phyloP scores from a whole-genome alignment of 805 yeast genomes.

The Ogataea neopini region DNA sequence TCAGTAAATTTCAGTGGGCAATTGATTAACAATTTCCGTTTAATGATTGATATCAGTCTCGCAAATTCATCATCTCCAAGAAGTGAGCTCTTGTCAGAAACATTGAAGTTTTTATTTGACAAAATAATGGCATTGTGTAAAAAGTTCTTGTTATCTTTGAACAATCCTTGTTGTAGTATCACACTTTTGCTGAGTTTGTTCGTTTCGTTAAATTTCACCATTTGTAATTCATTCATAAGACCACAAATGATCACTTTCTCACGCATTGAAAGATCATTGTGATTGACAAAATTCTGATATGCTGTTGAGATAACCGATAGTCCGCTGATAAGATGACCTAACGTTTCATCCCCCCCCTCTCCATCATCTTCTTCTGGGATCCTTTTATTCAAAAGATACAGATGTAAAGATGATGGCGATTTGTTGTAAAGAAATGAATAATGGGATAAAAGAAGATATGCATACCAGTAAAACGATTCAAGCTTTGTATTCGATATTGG shows the following conservation, averaged over 20 bases:
- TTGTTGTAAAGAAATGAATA: slow-evolving; percentile 42
- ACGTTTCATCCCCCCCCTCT: slow-evolving; percentile 10
- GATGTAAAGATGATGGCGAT: slow-evolving; percentile 42
- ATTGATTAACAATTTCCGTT: slow-evolving; percentile 49
- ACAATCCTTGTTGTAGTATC: slow-evolving; percentile 28
- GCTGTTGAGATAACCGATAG: slow-evolving; percentile 30
- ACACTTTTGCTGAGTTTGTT: slow-evolving; percentile 25
- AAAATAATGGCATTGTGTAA: slow-evolving; percentile 56
- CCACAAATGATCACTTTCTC: slow-evolving; percentile 33
- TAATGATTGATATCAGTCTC: slow-evolving; percentile 43
- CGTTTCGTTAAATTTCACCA: slow-evolving; percentile 34
- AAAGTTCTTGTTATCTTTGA: slow-evolving; percentile 40
- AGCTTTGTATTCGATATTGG: too few relatives aligned
- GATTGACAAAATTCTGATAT: slow-evolving; percentile 20
- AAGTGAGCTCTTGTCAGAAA: slow-evolving; percentile 23
- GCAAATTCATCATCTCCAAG: slow-evolving; percentile 27
- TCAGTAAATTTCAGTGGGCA: slow-evolving; percentile 52
- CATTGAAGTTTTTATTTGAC: slow-evolving; percentile 45
- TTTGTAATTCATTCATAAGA: slow-evolving; percentile 36
- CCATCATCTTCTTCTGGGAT: slow-evolving; percentile 22
- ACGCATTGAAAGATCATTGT: slow-evolving; percentile 20
- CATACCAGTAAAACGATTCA: slow-evolving; percentile 44
- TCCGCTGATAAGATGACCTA: slow-evolving; percentile 27
- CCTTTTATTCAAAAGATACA: slow-evolving; percentile 29
- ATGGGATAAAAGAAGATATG: slow-evolving; percentile 47